phyloP scores from a whole-genome alignment of 306 rosid genomes.

The Prunus davidiana region DNA sequence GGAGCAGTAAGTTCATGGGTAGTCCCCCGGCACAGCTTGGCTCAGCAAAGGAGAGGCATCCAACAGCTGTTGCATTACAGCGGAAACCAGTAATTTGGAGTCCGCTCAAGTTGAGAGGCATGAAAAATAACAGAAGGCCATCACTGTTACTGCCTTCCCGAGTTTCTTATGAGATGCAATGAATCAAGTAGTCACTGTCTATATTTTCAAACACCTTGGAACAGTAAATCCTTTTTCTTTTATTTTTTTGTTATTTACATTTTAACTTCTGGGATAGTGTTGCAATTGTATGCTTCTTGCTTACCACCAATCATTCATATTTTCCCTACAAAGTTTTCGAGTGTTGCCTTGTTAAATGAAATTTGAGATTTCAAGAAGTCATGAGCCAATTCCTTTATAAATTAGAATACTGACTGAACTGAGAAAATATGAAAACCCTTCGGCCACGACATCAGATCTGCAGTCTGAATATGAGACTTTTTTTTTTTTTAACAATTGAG shows the following conservation, averaged over 20 bases:
- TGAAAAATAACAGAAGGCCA: slow-evolving; percentile 57
- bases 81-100: slow-evolving; percentile 80
- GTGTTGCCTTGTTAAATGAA: background rate
- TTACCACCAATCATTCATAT: slow-evolving; percentile 17
- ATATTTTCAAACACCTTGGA: slow-evolving; percentile 8
- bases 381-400: background rate
- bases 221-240: background rate
- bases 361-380: background rate
- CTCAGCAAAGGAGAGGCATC: slow-evolving; percentile 38
- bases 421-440: background rate
- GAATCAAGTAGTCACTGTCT: slow-evolving; percentile 21
- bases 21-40: slow-evolving; percentile 60
- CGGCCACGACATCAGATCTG: too few relatives aligned
- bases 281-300: slow-evolving; percentile 44
- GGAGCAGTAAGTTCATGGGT: slow-evolving; percentile 79
- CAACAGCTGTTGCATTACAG: slow-evolving; percentile 50
- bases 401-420: background rate
- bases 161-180: slow-evolving; percentile 44
- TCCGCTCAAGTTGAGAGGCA: slow-evolving; percentile 63
- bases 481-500: too few relatives aligned
- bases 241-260: background rate
- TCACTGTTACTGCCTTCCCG: slow-evolving; percentile 60
- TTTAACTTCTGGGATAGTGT: slow-evolving; percentile 2
- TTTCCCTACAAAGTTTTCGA: background rate
- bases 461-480: too few relatives aligned